Percentiles rank a stretch among this genome's conserved stretches.
Conservation (phyloP, 2,329 filamentous ascomycete genomes). For the Penicillium sp. region DNA sequence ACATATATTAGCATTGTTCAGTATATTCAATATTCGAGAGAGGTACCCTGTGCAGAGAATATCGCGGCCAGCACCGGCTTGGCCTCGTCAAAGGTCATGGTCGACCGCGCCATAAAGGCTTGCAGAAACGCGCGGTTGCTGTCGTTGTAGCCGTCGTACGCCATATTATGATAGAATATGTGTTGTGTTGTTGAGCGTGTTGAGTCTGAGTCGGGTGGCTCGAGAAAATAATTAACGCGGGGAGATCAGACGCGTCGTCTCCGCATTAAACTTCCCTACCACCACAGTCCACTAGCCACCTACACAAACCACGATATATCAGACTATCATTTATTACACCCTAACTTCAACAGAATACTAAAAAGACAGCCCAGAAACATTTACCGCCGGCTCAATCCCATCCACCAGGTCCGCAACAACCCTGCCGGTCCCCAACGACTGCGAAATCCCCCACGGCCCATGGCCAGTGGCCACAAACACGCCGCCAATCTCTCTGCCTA, state of each 20-base stretch:
- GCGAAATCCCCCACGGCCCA: constrained; percentile 69
- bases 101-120: constrained; percentile 73
- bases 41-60: constrained; percentile 54
- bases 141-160: constrained; percentile 50
- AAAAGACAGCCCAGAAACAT: constrained; percentile 51
- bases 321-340: not conserved
- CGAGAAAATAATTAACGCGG: constrained; percentile 12
- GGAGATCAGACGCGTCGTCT: constrained; percentile 9
- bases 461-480: constrained; percentile 70
- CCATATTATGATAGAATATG: no score
- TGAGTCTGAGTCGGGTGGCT: no score
- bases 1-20: not conserved
- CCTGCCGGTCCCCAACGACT: constrained; percentile 64
- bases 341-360: constrained; percentile 19
- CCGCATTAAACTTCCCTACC: not conserved
- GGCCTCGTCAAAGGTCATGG: constrained; percentile 70
- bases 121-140: constrained; percentile 86
- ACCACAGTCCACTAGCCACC: no score
- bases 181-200: no score
- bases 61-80: constrained; percentile 74
- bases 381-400: constrained; percentile 54
- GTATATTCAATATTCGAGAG: not conserved
- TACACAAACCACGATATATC: no score
- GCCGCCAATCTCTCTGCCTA: constrained; percentile 51
- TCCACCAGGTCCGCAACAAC: constrained; percentile 68